Conservation (phyloP, 768 basidiomycete species). For the Boletellus ananas region DNA sequence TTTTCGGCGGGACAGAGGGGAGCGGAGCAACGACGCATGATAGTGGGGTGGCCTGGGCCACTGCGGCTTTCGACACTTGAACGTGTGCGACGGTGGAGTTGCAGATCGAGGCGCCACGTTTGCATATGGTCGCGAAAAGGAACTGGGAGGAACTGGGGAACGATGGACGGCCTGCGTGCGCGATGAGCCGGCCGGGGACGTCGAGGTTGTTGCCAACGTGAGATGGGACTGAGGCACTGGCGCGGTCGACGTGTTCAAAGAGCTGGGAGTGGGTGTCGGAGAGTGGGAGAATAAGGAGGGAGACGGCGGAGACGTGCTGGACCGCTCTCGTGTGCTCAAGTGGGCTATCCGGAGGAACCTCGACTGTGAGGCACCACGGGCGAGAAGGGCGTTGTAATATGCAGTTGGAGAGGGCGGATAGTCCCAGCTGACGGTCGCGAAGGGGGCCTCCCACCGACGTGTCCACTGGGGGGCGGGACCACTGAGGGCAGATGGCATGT, state of each 20-base stretch:
- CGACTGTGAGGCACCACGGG: slow-evolving; percentile 26
- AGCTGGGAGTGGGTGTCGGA: background rate
- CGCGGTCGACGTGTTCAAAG: background rate
- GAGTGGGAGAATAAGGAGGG: background rate
- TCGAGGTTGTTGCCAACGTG: background rate
- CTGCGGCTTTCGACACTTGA: slow-evolving; percentile 11
- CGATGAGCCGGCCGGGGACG: background rate
- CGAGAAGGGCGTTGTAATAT: slow-evolving; percentile 19
- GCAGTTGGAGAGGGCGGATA: slow-evolving; percentile 16
- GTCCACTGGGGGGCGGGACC: slow-evolving; percentile 2
- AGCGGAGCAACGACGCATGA: slow-evolving; percentile 26
- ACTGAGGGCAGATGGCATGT: background rate
- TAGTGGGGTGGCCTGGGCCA: slow-evolving; percentile 29
- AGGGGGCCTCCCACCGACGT: slow-evolving; percentile 10
- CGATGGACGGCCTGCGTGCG: background rate
- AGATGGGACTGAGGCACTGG: too few species aligned
- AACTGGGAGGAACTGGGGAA: background rate
- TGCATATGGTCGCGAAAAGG: slow-evolving; percentile 1
- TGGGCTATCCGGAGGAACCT: slow-evolving; percentile 25
- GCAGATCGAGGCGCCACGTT: slow-evolving; percentile 3
- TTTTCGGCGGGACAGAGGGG: slow-evolving; percentile 22
- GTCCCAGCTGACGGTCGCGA: slow-evolving; percentile 19
- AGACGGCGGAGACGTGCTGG: background rate
- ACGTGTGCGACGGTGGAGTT: slow-evolving; percentile 3
- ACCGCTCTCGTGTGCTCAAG: slow-evolving; percentile 9